Evolutionary conservation across 1,139 yeast species (phyloP).

Genomic region (Taphrina confusa): DNA sequence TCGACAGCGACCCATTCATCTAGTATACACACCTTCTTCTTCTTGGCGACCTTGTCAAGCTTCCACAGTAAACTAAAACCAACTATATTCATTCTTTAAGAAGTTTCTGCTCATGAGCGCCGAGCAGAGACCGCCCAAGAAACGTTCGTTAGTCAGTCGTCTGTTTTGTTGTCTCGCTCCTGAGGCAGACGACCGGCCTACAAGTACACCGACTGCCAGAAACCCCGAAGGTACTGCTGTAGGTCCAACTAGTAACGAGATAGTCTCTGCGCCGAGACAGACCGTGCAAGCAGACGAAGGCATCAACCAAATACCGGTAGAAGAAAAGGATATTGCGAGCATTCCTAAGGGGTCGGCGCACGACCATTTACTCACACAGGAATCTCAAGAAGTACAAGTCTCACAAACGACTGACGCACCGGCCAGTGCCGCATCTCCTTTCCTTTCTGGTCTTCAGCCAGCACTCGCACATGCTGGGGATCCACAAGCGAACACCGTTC

Average conservation of each 20-base stretch:
- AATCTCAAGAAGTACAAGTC: neutral
- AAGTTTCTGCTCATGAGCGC: slow-evolving; percentile 12
- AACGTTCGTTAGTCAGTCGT: slow-evolving; percentile 2
- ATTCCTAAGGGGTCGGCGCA: neutral
- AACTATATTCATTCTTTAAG: slow-evolving; percentile 12
- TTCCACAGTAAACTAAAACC: too few relatives aligned
- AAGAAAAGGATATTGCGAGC: slow-evolving; percentile 1
- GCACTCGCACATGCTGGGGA: neutral
- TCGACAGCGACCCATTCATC: too few relatives aligned
- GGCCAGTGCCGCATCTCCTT: neutral
- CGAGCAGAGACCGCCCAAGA: slow-evolving; percentile 8
- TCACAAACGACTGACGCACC: neutral
- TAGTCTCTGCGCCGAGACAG: neutral
- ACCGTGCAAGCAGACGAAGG: neutral
- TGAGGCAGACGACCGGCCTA: neutral
- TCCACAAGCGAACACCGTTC: too few relatives aligned
- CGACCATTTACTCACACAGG: neutral
- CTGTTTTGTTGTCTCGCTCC: slow-evolving; percentile 13
- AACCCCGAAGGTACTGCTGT: neutral
- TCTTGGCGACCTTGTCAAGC: too few relatives aligned
- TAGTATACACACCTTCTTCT: too few relatives aligned
- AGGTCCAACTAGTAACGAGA: neutral
- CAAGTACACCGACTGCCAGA: neutral
- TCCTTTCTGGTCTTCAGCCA: slow-evolving; percentile 6
- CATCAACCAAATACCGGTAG: too few relatives aligned